phyloP scores from a whole-genome alignment of 164 flowering plant genomes.

The Houttuynia cordata region DNA sequence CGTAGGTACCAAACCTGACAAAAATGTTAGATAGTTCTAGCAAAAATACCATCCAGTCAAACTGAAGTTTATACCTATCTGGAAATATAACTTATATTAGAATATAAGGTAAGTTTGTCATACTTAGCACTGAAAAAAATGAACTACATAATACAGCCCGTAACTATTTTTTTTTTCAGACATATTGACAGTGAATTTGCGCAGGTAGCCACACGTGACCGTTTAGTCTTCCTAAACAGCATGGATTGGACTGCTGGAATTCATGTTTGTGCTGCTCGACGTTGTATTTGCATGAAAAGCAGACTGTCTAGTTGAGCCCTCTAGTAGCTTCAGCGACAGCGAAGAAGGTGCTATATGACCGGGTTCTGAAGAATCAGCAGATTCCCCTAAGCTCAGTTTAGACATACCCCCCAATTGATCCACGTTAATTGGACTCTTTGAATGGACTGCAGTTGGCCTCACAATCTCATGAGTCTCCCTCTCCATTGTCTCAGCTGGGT shows the following conservation, averaged over 20 bases:
- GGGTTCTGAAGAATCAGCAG: constrained; percentile 28
- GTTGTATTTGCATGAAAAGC: constrained; percentile 61
- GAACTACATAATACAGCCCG: constrained; percentile 18
- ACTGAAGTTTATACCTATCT: background rate
- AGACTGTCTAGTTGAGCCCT: constrained; percentile 60
- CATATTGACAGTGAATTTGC: constrained; percentile 17
- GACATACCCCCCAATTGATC: constrained; percentile 82
- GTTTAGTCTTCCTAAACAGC: constrained; percentile 22
- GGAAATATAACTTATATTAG: background rate
- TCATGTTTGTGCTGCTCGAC: constrained; percentile 31
- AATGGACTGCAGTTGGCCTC: constrained; percentile 69
- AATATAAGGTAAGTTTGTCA: constrained; percentile 3
- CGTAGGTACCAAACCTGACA: background rate
- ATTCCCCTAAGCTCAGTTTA: constrained; percentile 59
- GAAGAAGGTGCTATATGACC: constrained; percentile 34
- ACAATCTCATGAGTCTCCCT: constrained; percentile 56
- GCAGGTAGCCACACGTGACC: constrained; percentile 4
- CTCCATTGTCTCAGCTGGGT: constrained; percentile 21
- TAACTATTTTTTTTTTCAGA: constrained; percentile 23
- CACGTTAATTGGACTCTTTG: constrained; percentile 70
- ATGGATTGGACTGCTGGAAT: constrained; percentile 40
- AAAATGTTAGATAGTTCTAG: background rate
- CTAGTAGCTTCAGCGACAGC: constrained; percentile 42
- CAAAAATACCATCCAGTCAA: background rate
- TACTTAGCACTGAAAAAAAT: constrained; percentile 5